These are phyloP conservation scores for Citrus medica DNA, from an alignment of 345 rosid species.

Conservation along the genomic window DNA sequence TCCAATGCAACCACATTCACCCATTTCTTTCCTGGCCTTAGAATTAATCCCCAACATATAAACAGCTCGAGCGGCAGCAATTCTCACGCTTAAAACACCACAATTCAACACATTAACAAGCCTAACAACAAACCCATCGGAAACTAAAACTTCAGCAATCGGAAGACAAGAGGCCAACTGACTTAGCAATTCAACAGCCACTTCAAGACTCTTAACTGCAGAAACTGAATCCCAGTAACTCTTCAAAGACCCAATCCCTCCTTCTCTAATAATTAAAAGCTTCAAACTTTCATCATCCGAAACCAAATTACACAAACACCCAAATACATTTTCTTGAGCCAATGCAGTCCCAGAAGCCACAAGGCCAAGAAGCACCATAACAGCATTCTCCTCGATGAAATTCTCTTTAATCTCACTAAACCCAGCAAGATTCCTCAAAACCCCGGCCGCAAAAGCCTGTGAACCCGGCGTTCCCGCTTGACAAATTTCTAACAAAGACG, in stretches of 20 bases:
- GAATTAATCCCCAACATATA: conserved; percentile 48
- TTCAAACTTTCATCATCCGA: conserved; percentile 53
- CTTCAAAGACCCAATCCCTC: conserved; percentile 65
- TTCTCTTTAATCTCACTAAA: conserved; percentile 61
- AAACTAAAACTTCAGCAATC: conserved; percentile 59
- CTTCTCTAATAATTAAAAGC: conserved; percentile 59
- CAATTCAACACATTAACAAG: conserved; percentile 49
- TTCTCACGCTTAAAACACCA: conserved; percentile 66
- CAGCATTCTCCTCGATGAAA: conserved; percentile 69
- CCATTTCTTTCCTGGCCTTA: conserved; percentile 63
- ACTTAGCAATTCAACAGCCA: conserved; percentile 52
- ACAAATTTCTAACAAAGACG: conserved; percentile 77
- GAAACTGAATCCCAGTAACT: conserved; percentile 76
- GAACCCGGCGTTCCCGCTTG: conserved; percentile 78
- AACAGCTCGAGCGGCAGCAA: conserved; percentile 69
- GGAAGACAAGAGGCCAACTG: conserved; percentile 51
- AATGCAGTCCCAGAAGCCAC: conserved; percentile 67
- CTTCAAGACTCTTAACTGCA: conserved; percentile 50
- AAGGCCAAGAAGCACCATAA: conserved; percentile 52
- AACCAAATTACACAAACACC: conserved; percentile 71
- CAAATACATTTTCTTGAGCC: conserved; percentile 77
- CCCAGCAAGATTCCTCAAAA: conserved; percentile 63
- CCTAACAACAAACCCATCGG: conserved; percentile 57
- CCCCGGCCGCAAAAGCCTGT: conserved; percentile 84
- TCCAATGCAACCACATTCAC: conserved; percentile 55